Percentiles rank a stretch among this genome's conserved stretches.
phyloP scores from a whole-genome alignment of 257 asterid species.

The Voacanga thouarsii region DNA sequence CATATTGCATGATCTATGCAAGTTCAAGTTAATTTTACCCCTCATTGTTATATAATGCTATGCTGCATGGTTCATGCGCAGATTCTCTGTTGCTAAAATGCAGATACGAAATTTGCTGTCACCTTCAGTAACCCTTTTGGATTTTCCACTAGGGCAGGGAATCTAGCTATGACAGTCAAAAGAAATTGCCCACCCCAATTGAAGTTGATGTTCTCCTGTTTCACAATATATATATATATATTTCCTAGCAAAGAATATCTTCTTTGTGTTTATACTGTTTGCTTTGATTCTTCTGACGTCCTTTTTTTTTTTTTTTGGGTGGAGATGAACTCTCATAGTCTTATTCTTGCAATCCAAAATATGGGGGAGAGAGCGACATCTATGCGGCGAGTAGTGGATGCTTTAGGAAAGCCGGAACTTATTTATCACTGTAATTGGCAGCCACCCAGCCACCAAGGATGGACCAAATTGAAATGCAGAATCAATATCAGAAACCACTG shows the following conservation, averaged over 20 bases:
- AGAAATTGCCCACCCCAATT: background rate
- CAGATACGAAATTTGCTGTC: background rate
- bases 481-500: conserved; percentile 3
- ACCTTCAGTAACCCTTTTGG: background rate
- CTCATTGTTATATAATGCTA: background rate
- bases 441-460: conserved; percentile 24
- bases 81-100: background rate
- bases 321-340: background rate
- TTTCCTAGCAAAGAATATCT: conserved; percentile 2
- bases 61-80: background rate
- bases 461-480: conserved; percentile 24
- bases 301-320: background rate
- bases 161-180: background rate
- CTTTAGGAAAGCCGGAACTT: conserved; percentile 5
- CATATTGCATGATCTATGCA: background rate
- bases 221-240: background rate
- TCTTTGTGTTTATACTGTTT: background rate
- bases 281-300: background rate
- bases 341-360: background rate
- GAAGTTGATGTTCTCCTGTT: background rate
- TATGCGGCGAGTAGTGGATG: conserved; percentile 32
- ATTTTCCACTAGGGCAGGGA: background rate
- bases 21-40: too few species aligned
- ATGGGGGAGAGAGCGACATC: background rate
- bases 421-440: conserved; percentile 10